Conservation (phyloP, 2,329 filamentous ascomycete genomes). For the Alternaria sp. region DNA sequence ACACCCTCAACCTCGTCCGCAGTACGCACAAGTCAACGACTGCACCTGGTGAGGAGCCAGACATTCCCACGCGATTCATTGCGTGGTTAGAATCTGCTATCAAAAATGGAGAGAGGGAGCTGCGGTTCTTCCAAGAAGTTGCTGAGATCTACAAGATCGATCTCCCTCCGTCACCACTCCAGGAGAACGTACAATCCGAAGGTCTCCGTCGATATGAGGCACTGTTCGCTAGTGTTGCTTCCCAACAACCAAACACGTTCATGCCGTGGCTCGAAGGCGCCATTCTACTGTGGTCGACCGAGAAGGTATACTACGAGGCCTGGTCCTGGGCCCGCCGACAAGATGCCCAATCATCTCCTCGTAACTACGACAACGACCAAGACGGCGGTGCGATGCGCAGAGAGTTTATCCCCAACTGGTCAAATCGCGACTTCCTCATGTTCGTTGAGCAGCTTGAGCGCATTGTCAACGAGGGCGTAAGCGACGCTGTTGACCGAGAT, state of each 20-base stretch:
- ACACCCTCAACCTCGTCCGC: constrained; percentile 29
- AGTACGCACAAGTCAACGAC: constrained; percentile 13
- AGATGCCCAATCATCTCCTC: constrained; percentile 20
- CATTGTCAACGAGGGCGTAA: constrained; percentile 59
- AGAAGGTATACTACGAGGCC: constrained; percentile 45
- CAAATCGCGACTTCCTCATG: constrained; percentile 63
- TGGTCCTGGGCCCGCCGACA: constrained; percentile 42
- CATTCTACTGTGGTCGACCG: constrained; percentile 42
- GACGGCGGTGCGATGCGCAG: constrained; percentile 70
- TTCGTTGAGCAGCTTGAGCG: constrained; percentile 64
- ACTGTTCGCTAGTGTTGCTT: constrained; percentile 25
- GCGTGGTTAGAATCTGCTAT: constrained; percentile 41
- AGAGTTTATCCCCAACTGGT: constrained; percentile 74
- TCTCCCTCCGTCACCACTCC: constrained; percentile 17
- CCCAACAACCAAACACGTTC: constrained; percentile 15
- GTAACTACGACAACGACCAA: constrained; percentile 53
- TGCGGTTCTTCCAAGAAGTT: constrained; percentile 40
- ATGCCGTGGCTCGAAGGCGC: constrained; percentile 44
- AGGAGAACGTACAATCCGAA: constrained; percentile 26
- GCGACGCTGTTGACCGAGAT: constrained; percentile 25
- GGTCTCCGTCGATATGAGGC: constrained; percentile 40
- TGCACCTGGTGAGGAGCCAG: constrained; percentile 19
- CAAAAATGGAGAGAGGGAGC: constrained; percentile 42
- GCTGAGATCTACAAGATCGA: constrained; percentile 35
- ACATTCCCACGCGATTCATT: constrained; percentile 30